Evolutionary conservation across 2,329 filamentous ascomycete species (phyloP), one percentile per base, ranked within the genome.

Genomic region (Thermoascus crustaceus): DNA sequence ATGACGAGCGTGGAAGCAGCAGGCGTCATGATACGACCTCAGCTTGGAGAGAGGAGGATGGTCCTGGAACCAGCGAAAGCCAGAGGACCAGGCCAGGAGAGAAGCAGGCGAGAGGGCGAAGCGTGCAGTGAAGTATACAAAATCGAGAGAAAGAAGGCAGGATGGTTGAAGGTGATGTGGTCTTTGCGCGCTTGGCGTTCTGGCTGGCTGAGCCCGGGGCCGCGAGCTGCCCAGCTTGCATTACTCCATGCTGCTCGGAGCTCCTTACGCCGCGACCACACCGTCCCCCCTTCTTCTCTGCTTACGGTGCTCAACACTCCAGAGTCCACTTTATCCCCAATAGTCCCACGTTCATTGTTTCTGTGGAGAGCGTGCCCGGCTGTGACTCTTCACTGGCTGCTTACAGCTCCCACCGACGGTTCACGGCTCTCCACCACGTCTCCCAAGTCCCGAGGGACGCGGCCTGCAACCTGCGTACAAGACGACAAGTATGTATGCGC

Each of bases 351-450:
- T 29, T 17, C 26, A 29, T n/a, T n/a, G n/a, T n/a, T n/a, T 17
- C 14, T 29, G 26, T 29, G 26, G 26, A 29, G 26, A 29, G 26
- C 24, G 24, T 17, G 26, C 26, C 26, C 14, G 26, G 18, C 13
- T 5, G 16, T 29, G 26, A 13, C 26, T 29, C 14, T 29, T 17
- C 14, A 29, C 26, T 29, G 26, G 26, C 14, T 18, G 16, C 26
- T 29, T 17, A 13, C n/a, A 13, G 18, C 26, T 29, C 8, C 14
- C 11, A 29, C 26, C 22, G 9, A 9, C 26, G 16, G 25, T 16
- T 11, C 18, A 7, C 14, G 7, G 14, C 14, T 16, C 26, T 29
- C 26, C 26, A 29, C 26, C 26, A 29, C 26, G 14, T 16, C 9
- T 29, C 25, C 25, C 11, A 16, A 29, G 17, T 29, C 25, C 25